A percentile compares a stretch with the other conserved stretches of the same genome.
Evolutionary conservation across 305 asterid genomes (phyloP).

Genomic region (Salvia sclarea): DNA sequence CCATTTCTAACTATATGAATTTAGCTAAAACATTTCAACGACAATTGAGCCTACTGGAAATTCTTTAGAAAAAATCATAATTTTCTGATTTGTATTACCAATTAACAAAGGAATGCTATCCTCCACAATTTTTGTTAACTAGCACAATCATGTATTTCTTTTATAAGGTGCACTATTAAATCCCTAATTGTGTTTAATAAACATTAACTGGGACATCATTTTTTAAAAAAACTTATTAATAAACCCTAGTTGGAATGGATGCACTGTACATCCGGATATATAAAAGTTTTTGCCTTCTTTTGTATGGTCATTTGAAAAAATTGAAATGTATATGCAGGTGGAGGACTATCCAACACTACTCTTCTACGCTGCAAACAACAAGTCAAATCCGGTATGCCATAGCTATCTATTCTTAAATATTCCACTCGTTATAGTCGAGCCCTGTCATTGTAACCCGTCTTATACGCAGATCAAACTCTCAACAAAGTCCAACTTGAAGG

Average conservation of each 20-base stretch:
- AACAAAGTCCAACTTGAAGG: constrained; percentile 68
- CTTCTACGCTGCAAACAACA: constrained; percentile 72
- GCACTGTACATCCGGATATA: too few species aligned
- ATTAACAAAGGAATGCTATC: neutral
- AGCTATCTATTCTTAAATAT: neutral
- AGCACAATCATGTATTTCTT: neutral
- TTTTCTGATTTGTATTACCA: too few species aligned
- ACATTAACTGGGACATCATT: too few species aligned
- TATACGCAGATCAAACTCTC: constrained; percentile 60
- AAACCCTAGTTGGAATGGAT: too few species aligned
- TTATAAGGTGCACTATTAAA: too few species aligned
- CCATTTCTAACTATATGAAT: neutral
- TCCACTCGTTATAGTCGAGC: neutral
- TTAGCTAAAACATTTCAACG: neutral
- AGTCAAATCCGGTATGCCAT: constrained; percentile 58
- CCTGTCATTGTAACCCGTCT: constrained; percentile 19
- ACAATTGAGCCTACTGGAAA: neutral
- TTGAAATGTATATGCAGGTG: constrained; percentile 50
- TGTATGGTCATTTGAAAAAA: neutral
- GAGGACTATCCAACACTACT: constrained; percentile 78
- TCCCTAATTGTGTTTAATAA: too few species aligned
- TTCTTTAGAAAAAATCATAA: neutral
- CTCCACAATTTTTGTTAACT: neutral
- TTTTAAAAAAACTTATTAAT: too few species aligned
- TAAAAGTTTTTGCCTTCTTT: neutral